Evolutionary conservation across 148 eudicot genomes (phyloP), one percentile per base, ranked within the genome.

Genomic region (Rhododendron griersonianum): DNA sequence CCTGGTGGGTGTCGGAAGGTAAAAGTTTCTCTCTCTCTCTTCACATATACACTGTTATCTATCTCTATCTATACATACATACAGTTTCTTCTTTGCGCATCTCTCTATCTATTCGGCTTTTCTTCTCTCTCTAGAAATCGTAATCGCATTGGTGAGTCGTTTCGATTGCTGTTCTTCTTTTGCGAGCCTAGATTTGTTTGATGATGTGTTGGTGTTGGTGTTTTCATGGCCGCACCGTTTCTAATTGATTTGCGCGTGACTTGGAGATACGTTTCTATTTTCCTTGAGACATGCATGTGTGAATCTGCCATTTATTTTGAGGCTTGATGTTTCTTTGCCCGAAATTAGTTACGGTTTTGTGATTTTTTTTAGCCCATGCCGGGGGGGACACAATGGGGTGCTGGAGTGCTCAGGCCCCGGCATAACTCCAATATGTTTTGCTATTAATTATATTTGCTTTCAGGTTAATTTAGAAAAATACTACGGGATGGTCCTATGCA

Each of bases 1-100:
- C 47, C 69, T 33, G 80, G 67, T 51, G 67, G 83, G 83, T 53
- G 13, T 51, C 59, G 33, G 33, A 81, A 53, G 83, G 67, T 80
- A 48, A 63, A 63, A 63, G 71, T 23, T 33, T 33, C 35, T 33
- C 8, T 63, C 69, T 23, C 28, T 63, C 11, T 19, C 28, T 67
- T 7, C 45, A 6, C 45, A 41, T 41, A 41, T 6, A 6, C 7
- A 41, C 45, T 41, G 45, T 41, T 41, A 2, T 59, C 67, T 14
- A 4, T 61, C 25, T 65, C 73, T 39, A 59, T 13, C 48, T 48
- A 47, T 47, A 9, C 4, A 33, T 33, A 1, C 1, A 13, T 78
- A 4, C 18, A 78, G n/a, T 18, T 78, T 11, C 35, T 39, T 15
- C 14, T 77, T 41, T 41, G 45, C n/a, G 15, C 5, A 78, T 25